These are phyloP conservation scores for Albifimbria verrucaria DNA, from an alignment of 2,329 filamentous ascomycete species.

Conservation along the genomic window DNA sequence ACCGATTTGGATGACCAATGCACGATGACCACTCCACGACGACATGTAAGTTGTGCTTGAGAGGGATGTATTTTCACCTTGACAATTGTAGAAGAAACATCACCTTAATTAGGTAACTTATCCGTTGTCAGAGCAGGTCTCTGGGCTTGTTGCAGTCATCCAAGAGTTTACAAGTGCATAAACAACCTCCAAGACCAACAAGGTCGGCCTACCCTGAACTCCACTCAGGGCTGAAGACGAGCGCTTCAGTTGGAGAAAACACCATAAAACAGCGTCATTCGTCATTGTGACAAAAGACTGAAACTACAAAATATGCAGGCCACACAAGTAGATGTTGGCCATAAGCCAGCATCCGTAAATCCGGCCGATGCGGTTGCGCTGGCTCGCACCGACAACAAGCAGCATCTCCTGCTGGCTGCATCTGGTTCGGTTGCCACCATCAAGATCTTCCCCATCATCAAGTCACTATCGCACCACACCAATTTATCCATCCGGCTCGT, in stretches of 20 bases:
- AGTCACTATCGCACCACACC: slow-evolving; percentile 47
- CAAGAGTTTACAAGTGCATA: too few relatives aligned
- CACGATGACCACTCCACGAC: not conserved
- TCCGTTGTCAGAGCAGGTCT: not conserved
- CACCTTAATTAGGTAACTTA: too few relatives aligned
- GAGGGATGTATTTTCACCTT: not conserved
- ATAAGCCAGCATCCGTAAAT: slow-evolving; percentile 6
- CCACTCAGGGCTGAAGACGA: too few relatives aligned
- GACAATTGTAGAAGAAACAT: too few relatives aligned
- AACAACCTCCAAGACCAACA: too few relatives aligned
- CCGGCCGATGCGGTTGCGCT: slow-evolving; percentile 29
- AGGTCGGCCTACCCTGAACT: too few relatives aligned
- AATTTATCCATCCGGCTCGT: slow-evolving; percentile 80
- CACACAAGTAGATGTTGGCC: not conserved
- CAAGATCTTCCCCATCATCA: slow-evolving; percentile 68
- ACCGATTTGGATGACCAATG: not conserved
- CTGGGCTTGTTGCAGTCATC: not conserved
- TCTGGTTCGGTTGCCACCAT: slow-evolving; percentile 75
- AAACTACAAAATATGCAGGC: not conserved
- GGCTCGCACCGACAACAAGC: slow-evolving; percentile 34
- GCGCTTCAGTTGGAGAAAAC: too few relatives aligned
- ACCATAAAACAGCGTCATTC: too few relatives aligned
- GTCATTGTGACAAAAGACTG: too few relatives aligned
- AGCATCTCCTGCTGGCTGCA: slow-evolving; percentile 39
- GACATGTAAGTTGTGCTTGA: not conserved